These are phyloP conservation scores for Penicillium sp. DNA, from an alignment of 2,329 filamentous ascomycete species.

Conservation along the genomic window DNA sequence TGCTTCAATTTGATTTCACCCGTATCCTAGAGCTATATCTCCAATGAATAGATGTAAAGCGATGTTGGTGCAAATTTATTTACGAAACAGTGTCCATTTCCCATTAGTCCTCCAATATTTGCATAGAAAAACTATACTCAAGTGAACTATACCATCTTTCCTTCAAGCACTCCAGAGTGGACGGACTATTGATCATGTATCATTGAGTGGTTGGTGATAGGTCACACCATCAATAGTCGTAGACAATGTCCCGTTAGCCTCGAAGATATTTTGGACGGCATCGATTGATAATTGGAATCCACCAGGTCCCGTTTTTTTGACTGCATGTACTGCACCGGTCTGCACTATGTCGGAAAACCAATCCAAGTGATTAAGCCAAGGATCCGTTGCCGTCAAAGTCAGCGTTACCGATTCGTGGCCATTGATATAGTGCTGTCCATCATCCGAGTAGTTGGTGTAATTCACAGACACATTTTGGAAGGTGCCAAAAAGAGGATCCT, in stretches of 20 bases:
- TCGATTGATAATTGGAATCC: conserved; percentile 45
- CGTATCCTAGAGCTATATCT: too few relatives aligned
- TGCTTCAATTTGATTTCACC: too few relatives aligned
- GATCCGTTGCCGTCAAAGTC: too few relatives aligned
- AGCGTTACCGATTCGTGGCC: conserved; percentile 34
- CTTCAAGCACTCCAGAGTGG: too few relatives aligned
- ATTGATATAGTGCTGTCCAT: conserved; percentile 31
- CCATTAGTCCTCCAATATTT: too few relatives aligned
- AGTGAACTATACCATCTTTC: too few relatives aligned
- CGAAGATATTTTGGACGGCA: conserved; percentile 40
- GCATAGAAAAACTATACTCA: too few relatives aligned
- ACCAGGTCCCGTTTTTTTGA: conserved; percentile 40
- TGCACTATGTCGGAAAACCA: conserved; percentile 43
- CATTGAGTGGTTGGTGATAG: conserved; percentile 42
- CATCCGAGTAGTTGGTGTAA: conserved; percentile 41
- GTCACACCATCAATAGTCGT: conserved; percentile 38
- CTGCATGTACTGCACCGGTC: conserved; percentile 29
- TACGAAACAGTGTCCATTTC: too few relatives aligned
- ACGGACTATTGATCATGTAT: not conserved
- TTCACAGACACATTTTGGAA: conserved; percentile 32
- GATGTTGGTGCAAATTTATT: too few relatives aligned
- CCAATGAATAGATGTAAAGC: too few relatives aligned
- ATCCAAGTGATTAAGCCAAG: conserved; percentile 25
- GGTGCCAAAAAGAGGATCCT: not conserved
- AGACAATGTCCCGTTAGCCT: conserved; percentile 43